Evolutionary conservation across 2,329 filamentous ascomycete genomes (phyloP).

Genomic region (Podosphaera xanthii): DNA sequence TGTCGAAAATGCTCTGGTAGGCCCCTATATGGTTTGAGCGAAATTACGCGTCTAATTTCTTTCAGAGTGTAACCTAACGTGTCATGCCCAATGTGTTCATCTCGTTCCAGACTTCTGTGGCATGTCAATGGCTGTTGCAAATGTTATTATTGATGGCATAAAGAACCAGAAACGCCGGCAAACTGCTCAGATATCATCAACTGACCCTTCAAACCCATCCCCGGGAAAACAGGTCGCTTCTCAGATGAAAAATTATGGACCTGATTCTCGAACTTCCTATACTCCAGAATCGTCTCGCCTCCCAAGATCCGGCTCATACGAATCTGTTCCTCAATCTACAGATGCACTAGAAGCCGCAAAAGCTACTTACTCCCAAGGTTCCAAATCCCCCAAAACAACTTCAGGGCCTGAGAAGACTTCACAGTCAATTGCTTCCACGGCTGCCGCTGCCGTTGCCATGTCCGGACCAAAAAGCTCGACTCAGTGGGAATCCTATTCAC

Average conservation of each 20-base stretch:
- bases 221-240: constrained; percentile 8
- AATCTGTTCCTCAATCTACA: constrained; percentile 20
- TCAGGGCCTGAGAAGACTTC: constrained; percentile 27
- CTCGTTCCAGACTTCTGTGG: constrained; percentile 96
- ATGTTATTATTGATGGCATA: constrained; percentile 76
- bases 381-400: constrained; percentile 24
- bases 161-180: constrained; percentile 50
- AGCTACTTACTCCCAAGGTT: constrained; percentile 29
- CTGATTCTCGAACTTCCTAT: constrained; percentile 12
- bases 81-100: constrained; percentile 77
- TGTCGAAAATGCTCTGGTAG: constrained; percentile 74
- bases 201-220: constrained; percentile 11
- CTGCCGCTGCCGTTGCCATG: constrained; percentile 34
- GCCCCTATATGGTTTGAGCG: constrained; percentile 8
- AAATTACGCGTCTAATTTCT: constrained; percentile 12
- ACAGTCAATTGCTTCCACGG: constrained; percentile 29
- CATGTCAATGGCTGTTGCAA: constrained; percentile 95
- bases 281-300: constrained; percentile 12
- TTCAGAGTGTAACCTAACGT: constrained; percentile 72
- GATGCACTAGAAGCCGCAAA: constrained; percentile 43
- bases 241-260: constrained; percentile 4
- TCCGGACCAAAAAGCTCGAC: constrained; percentile 18
- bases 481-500: constrained; percentile 12
- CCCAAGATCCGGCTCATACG: constrained; percentile 17
- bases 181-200: constrained; percentile 15